Percentiles rank a stretch among this genome's conserved stretches.
phyloP scores from a whole-genome alignment of 345 rosid species.

The Populus ilicifolia region DNA sequence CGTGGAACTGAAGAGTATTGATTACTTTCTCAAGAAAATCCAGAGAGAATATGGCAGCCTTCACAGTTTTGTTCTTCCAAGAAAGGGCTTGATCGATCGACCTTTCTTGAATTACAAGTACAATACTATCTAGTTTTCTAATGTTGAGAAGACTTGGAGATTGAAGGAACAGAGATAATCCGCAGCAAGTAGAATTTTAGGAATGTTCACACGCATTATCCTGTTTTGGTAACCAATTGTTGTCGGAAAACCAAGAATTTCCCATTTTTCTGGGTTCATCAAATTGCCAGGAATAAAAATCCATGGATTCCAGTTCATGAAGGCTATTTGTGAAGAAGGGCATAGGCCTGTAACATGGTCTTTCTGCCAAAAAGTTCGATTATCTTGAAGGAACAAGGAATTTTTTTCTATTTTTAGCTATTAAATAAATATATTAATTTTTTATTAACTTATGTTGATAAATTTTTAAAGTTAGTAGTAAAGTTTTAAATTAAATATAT shows the following conservation, averaged over 20 bases:
- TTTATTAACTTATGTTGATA: too few species aligned
- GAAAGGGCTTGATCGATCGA: neutral
- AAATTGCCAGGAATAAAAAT: neutral
- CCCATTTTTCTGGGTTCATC: neutral
- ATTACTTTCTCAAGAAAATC: neutral
- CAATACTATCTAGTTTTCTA: neutral
- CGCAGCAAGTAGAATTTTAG: neutral
- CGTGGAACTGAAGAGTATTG: neutral
- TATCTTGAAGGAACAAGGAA: too few species aligned
- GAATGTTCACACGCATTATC: neutral
- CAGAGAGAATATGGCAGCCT: neutral
- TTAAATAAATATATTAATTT: too few species aligned
- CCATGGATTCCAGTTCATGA: neutral
- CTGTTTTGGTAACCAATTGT: neutral
- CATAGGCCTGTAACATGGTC: too few species aligned
- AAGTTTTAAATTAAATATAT: too few species aligned
- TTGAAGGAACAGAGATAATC: neutral
- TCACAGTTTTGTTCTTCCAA: constrained; percentile 1
- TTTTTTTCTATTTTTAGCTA: too few species aligned
- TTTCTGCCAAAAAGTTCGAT: neutral
- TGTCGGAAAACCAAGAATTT: neutral
- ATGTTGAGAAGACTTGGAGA: neutral
- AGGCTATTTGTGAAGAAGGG: neutral
- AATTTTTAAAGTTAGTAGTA: too few species aligned
- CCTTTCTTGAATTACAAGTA: constrained; percentile 1